These are phyloP conservation scores for Nannochloropsis gaditana DNA, from an alignment of 108 stramenopile species.

Conservation along the genomic window DNA sequence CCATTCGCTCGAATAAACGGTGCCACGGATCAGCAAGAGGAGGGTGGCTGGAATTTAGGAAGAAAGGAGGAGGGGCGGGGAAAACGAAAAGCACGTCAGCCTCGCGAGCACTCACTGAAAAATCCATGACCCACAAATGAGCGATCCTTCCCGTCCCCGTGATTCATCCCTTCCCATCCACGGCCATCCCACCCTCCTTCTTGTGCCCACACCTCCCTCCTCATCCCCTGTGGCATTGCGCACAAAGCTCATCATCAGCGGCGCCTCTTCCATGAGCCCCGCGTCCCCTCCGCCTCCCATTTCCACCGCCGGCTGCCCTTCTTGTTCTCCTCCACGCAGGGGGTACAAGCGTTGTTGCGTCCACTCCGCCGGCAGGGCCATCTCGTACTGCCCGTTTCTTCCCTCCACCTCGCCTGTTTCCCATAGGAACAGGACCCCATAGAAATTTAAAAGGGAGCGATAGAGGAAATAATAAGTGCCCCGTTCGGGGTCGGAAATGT, in stretches of 20 bases:
- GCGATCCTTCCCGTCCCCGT: neutral
- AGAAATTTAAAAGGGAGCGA: neutral
- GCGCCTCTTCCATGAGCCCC: neutral
- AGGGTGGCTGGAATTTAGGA: neutral
- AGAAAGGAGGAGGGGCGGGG: neutral
- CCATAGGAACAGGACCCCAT: neutral
- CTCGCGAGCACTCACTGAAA: neutral
- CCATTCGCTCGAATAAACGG: neutral
- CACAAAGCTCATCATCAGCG: neutral
- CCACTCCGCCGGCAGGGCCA: neutral
- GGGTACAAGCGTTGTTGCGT: neutral
- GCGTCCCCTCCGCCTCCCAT: neutral
- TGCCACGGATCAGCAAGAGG: neutral
- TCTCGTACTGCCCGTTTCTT: neutral
- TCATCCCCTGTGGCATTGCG: neutral
- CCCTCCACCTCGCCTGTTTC: neutral
- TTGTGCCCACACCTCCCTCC: neutral
- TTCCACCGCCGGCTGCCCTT: neutral
- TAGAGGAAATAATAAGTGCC: neutral
- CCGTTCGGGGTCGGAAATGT: neutral
- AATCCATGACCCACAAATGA: neutral
- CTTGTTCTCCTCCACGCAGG: neutral
- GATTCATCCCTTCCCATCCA: neutral
- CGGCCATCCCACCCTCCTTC: no score
- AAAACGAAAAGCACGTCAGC: neutral